Base-by-base conservation (phyloP, 768 basidiomycete genomes). In the Leccinum fibrillosum region DNA sequence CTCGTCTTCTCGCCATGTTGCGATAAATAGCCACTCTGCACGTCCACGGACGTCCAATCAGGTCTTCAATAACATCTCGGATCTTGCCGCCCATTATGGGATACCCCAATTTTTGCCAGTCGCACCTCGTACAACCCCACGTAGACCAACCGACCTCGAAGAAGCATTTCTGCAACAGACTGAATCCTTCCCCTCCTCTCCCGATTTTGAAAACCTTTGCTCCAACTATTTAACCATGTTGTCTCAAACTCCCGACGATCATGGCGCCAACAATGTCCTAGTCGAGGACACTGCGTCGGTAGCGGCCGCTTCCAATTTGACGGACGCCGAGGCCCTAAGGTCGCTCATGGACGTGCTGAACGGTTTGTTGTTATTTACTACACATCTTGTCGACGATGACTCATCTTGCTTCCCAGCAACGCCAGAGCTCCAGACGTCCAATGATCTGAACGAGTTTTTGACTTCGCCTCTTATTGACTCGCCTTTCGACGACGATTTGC, bases 41-140 rank as follows among this genome's bases (percentile, higher is more conserved):
- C 85, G 86, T 89, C 88, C 76, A 73, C 76, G 84, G 86, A 87
- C 89, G 77, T 81, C 81, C 42, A 77, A 76, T 57, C 77, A 78
- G 75, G 81, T 89, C 64, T 89, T 88, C 67, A 74, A 77, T 66
- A 82, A 82, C 72, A 75, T 85, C 54, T 80, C 81, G 74, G 89
- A 87, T 76, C 76, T 88, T 56, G 85, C 88, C 66, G 78, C 84
- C 67, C 89, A 89, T 58, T 85, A 90, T 89, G 89, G 88, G 75
- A 84, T 90, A 69, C 89, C 89, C 59, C 82, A 84, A 64, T 81
- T 78, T 61, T 73, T 91, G 50, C 89, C 89, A 49, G 84, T 83
- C 53, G 82, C 83, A 56, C 89, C 89, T 60, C 80, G 83, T 54
- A 83, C 83, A 70, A 78, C 77, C 63, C 78, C 81, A 57, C 78